Evolutionary conservation across 2,329 filamentous ascomycete genomes (phyloP), one percentile per base, ranked within the genome.

Genomic region (Botryotinia globosa): DNA sequence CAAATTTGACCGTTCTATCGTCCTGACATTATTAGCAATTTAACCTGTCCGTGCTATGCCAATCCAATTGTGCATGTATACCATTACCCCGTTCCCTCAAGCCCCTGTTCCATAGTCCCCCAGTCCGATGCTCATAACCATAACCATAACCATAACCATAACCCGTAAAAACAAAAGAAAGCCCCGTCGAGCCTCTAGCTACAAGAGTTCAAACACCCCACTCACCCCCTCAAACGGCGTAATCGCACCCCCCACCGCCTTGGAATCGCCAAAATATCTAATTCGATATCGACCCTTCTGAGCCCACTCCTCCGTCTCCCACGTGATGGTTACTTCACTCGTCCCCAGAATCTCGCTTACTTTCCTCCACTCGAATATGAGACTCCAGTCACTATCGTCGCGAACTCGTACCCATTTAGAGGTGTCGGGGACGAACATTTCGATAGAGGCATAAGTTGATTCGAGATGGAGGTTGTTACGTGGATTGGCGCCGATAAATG

Each of bases 401-500:
- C 89, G 86, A 4, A 96, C 87, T 58, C 84, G 85, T 12, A 81
- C 83, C 95, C 95, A 98, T 0, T 69, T 78, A 22, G 80, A 83
- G 42, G 77, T 82, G 72, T 80, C 79, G 56, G 77, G 75, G 48
- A 85, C 80, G 65, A 88, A 85, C 78, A 85, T 85, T 83, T 98
- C 94, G 0, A 98, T 87, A 0, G 92, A 88, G 0, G 91, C 91
- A 81, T 90, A 98, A 0, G 94, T 97, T 4, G 85, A 86, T 78
- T 93, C 94, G 2, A 93, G 88, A 2, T 90, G 88, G 44, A 98
- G 87, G 76, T 97, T 92, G 81, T 98, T 98, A 44, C 95, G 88
- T 25, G 95, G 95, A 78, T 97, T 97, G 1, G 94, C 94, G 25
- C 91, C 95, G 3, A 95, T 88, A 81, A 98, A 98, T 0, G 86